Evolutionary conservation across 495 filamentous ascomycete genomes (phyloP).

Genomic region (Neurospora intermedia): DNA sequence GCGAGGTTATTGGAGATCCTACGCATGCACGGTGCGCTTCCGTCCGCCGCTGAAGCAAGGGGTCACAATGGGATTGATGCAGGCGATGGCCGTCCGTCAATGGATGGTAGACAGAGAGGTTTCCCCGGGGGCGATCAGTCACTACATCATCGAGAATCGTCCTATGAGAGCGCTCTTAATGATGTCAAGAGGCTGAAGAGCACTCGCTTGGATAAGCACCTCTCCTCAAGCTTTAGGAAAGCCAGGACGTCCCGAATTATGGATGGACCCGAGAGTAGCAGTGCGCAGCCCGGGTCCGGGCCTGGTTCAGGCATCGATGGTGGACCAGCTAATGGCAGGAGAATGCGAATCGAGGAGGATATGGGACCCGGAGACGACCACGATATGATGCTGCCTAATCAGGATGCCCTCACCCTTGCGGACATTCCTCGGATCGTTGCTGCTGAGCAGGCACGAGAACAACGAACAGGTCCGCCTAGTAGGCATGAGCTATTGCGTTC

Average conservation of each 20-base stretch:
- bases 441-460: slow-evolving; percentile 87
- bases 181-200: slow-evolving; percentile 87
- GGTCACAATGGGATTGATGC: slow-evolving; percentile 58
- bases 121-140: slow-evolving; percentile 54
- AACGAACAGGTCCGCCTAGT: slow-evolving; percentile 70
- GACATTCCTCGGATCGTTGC: slow-evolving; percentile 97
- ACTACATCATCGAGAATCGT: slow-evolving; percentile 54
- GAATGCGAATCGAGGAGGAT: slow-evolving; percentile 46
- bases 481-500: slow-evolving; percentile 65
- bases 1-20: slow-evolving; percentile 83
- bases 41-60: slow-evolving; percentile 67
- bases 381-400: slow-evolving; percentile 74
- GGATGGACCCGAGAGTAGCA: slow-evolving; percentile 75
- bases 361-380: not conserved
- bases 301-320: slow-evolving; percentile 54
- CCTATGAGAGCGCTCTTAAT: slow-evolving; percentile 90
- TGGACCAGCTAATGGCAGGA: slow-evolving; percentile 46
- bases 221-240: slow-evolving; percentile 84
- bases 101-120: slow-evolving; percentile 55
- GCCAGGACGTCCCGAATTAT: slow-evolving; percentile 86
- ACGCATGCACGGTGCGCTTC: slow-evolving; percentile 66
- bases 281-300: slow-evolving; percentile 62
- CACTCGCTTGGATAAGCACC: slow-evolving; percentile 82
- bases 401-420: slow-evolving; percentile 85
- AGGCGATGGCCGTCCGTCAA: slow-evolving; percentile 38